Evolutionary conservation across 1,284 basidiomycete genomes (phyloP), one percentile per base, ranked within the genome.

Genomic region (Testicularia cyperi): DNA sequence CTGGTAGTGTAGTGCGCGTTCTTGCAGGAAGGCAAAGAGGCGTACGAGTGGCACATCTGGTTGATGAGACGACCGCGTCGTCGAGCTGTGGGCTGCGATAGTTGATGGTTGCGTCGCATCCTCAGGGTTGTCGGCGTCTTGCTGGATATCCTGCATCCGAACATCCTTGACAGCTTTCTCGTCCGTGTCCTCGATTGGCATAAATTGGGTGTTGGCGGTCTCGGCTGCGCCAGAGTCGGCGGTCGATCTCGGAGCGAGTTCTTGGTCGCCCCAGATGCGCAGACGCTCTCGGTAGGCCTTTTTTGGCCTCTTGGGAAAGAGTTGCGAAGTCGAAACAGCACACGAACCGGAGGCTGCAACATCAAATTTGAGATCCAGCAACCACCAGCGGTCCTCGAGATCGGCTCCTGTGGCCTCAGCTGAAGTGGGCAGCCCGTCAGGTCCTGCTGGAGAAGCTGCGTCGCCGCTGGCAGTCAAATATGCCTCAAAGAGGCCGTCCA

Each of bases 401-500:
- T 44, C 40, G 7, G 83, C 83, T 6, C 89, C 88, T 25, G 81
- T 80, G 39, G 6, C 46, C 54, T 29, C 46, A 41, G n/a, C 54
- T 45, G 33, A n/a, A n/a, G n/a, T n/a, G n/a, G n/a, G n/a, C n/a
- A n/a, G n/a, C n/a, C n/a, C n/a, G n/a, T n/a, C n/a, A n/a, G n/a
- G n/a, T n/a, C n/a, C n/a, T n/a, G n/a, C n/a, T n/a, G n/a, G n/a
- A n/a, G n/a, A 18, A 10, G 8, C 18, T 4, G 19, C 27, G 22
- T 16, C 26, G 9, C 38, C 38, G 25, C 60, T 63, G 19, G 60
- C 60, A 8, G 68, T 65, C n/a, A 70, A 49, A 20, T 61, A 53
- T 14, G 83, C 82, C 65, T 86, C 83, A 68, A 92, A 92, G n/a
- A 90, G 78, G 16, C 83, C 82, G 0, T 83, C 83, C 0, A 85